Percentiles rank a stretch among this genome's conserved stretches.
Evolutionary conservation across 495 filamentous ascomycete species (phyloP).

Genomic region (Lasiosphaeria hispida): DNA sequence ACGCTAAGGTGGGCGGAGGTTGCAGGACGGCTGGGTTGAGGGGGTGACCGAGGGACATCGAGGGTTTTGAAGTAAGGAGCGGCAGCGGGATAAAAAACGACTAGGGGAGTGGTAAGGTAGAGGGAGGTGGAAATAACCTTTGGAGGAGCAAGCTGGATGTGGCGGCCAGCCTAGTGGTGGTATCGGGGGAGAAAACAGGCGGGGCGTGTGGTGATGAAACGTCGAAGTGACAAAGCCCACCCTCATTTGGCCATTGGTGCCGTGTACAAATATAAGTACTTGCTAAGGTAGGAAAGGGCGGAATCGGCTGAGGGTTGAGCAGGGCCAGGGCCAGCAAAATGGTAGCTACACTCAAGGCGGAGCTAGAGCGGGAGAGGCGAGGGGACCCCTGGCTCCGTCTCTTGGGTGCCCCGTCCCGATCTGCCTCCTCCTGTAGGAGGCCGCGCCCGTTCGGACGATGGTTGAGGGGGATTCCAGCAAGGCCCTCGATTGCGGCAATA

Average conservation of each 20-base stretch:
- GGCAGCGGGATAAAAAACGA: slow-evolving; percentile 12
- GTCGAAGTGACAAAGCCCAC: slow-evolving; percentile 46
- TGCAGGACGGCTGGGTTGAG: slow-evolving; percentile 9
- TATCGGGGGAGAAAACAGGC: slow-evolving; percentile 38
- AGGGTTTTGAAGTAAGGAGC: slow-evolving; percentile 17
- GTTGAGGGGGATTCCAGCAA: neutral
- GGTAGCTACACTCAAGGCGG: slow-evolving; percentile 27
- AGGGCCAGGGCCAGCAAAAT: slow-evolving; percentile 17
- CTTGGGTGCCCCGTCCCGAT: slow-evolving; percentile 29
- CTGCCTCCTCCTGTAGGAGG: slow-evolving; percentile 16
- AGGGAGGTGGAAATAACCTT: slow-evolving; percentile 50
- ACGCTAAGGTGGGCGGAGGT: slow-evolving; percentile 16
- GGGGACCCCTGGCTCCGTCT: slow-evolving; percentile 32
- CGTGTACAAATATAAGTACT: slow-evolving; percentile 35
- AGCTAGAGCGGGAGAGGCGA: slow-evolving; percentile 33
- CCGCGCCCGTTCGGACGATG: slow-evolving; percentile 16
- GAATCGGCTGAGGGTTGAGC: slow-evolving; percentile 27
- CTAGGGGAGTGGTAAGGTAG: slow-evolving; percentile 21
- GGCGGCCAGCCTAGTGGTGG: slow-evolving; percentile 51
- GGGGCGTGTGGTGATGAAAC: slow-evolving; percentile 51
- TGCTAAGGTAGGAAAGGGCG: slow-evolving; percentile 28
- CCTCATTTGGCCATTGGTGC: slow-evolving; percentile 46
- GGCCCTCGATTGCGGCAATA: slow-evolving; percentile 13
- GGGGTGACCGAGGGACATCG: slow-evolving; percentile 6
- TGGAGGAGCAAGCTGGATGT: slow-evolving; percentile 48